phyloP scores from a whole-genome alignment of 164 flowering plant genomes.

The Stephania yunnanensis region DNA sequence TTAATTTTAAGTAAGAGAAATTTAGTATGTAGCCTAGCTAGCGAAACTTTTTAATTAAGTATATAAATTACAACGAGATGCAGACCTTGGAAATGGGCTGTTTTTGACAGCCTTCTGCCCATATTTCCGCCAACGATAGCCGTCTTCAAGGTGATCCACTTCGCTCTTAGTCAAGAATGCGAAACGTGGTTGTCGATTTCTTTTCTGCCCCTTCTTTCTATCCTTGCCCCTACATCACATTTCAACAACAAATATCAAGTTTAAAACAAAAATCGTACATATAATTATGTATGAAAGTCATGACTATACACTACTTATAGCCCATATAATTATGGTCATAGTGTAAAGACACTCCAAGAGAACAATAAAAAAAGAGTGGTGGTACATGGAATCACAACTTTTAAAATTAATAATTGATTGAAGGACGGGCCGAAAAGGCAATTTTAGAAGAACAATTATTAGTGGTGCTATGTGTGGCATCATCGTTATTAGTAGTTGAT shows the following conservation, averaged over 20 bases:
- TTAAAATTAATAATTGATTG: too few species aligned
- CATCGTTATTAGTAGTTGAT: too few species aligned
- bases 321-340: not conserved
- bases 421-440: too few species aligned
- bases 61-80: not conserved
- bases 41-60: not conserved
- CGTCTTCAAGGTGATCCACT: slow-evolving; percentile 88
- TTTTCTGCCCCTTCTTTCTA: slow-evolving; percentile 58
- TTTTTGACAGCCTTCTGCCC: slow-evolving; percentile 95
- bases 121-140: slow-evolving; percentile 91
- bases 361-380: too few species aligned
- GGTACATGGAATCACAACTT: too few species aligned
- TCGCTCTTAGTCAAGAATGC: slow-evolving; percentile 90
- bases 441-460: too few species aligned
- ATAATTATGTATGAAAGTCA: not conserved
- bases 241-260: slow-evolving; percentile 23
- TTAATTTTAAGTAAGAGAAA: too few species aligned
- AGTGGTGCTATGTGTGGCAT: too few species aligned
- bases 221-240: slow-evolving; percentile 39
- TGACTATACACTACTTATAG: not conserved
- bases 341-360: not conserved
- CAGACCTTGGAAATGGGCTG: slow-evolving; percentile 84
- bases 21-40: too few species aligned
- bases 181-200: slow-evolving; percentile 62
- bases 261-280: not conserved